Percentiles rank a stretch among this genome's conserved stretches.
Conservation (phyloP, 257 asterid genomes). For the Solanum neorickii region DNA sequence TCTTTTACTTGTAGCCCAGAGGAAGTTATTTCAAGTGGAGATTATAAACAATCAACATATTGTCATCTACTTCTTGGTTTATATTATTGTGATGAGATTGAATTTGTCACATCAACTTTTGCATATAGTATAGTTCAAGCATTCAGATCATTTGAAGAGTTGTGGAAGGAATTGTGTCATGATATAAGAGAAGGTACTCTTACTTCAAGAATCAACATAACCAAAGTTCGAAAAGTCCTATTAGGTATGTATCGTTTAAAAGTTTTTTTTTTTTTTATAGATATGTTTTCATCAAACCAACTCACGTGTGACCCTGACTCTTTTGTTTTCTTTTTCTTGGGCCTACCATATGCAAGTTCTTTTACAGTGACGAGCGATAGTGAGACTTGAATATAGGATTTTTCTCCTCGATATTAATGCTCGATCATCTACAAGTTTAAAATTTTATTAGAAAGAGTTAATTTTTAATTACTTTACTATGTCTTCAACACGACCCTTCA, state of each 20-base stretch:
- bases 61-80: constrained; percentile 79
- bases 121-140: constrained; percentile 67
- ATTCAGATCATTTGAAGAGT: constrained; percentile 43
- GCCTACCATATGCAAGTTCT: neutral
- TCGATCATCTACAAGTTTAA: neutral
- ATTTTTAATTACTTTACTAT: neutral
- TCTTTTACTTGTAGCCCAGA: constrained; percentile 70
- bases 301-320: neutral
- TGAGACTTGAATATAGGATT: neutral
- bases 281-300: no score
- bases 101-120: constrained; percentile 62
- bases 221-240: constrained; percentile 27
- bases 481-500: neutral
- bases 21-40: constrained; percentile 62
- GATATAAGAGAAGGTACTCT: constrained; percentile 44
- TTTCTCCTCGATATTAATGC: neutral
- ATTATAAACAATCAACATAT: constrained; percentile 64
- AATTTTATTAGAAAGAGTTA: neutral
- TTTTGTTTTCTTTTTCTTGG: neutral
- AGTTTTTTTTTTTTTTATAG: neutral
- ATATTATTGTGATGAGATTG: constrained; percentile 32
- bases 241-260: neutral
- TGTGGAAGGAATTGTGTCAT: constrained; percentile 43
- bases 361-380: neutral
- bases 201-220: constrained; percentile 30